Percentiles rank a stretch among this genome's conserved stretches.
Evolutionary conservation across 1,139 yeast species (phyloP).

Genomic region (Geotrichum carabidarum): DNA sequence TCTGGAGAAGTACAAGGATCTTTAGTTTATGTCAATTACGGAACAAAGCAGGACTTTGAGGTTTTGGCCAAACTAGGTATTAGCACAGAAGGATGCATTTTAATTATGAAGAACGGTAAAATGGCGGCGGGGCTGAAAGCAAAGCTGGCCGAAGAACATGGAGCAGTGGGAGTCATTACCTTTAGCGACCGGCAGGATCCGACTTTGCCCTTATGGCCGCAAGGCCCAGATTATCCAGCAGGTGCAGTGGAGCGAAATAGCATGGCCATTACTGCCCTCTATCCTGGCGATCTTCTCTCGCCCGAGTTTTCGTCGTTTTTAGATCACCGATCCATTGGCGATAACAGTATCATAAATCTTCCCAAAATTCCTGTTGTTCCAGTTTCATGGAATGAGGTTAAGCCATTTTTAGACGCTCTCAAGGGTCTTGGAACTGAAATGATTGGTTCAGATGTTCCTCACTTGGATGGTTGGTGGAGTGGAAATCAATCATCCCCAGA

Average conservation of each 20-base stretch:
- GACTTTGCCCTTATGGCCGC: slow-evolving; percentile 10
- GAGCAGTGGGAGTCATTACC: slow-evolving; percentile 54
- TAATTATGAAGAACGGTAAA: slow-evolving; percentile 60
- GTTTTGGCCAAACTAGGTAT: slow-evolving; percentile 41
- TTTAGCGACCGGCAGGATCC: slow-evolving; percentile 46
- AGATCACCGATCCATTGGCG: slow-evolving; percentile 34
- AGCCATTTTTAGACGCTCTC: slow-evolving; percentile 45
- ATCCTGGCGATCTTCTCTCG: slow-evolving; percentile 73
- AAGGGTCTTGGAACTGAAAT: slow-evolving; percentile 47
- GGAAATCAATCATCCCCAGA: slow-evolving; percentile 40
- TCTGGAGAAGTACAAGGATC: slow-evolving; percentile 54
- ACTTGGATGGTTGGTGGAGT: slow-evolving; percentile 41
- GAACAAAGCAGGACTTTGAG: slow-evolving; percentile 55
- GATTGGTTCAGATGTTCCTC: slow-evolving; percentile 33
- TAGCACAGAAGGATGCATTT: slow-evolving; percentile 43
- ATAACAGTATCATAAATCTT: slow-evolving; percentile 50
- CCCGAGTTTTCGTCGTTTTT: slow-evolving; percentile 69
- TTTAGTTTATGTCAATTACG: slow-evolving; percentile 59
- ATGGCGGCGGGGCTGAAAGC: slow-evolving; percentile 50
- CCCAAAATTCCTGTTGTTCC: slow-evolving; percentile 76
- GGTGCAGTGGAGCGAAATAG: slow-evolving; percentile 55
- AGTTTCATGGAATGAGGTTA: slow-evolving; percentile 66
- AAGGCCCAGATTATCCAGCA: slow-evolving; percentile 22
- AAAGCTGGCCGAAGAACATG: slow-evolving; percentile 46
- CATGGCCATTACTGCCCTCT: slow-evolving; percentile 59